Percentiles rank a stretch among this genome's conserved stretches.
Evolutionary conservation across 148 eudicot genomes (phyloP).

Genomic region (Vaccinium vitisidaea): DNA sequence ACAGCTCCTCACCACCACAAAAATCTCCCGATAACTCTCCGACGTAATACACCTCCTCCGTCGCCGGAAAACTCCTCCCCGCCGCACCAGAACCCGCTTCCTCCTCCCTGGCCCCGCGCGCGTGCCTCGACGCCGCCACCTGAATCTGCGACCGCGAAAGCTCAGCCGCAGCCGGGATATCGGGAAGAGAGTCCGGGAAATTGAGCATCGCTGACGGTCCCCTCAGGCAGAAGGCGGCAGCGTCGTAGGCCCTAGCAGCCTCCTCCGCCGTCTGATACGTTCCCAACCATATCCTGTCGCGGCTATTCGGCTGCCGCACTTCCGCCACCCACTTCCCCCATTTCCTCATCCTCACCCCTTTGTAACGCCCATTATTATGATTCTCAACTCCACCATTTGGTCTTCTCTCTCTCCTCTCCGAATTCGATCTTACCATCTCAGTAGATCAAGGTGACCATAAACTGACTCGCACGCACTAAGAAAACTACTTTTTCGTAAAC

Average conservation of each 20-base stretch:
- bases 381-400: neutral
- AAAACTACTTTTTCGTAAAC: too few relatives aligned
- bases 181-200: constrained; percentile 43
- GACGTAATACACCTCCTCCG: neutral
- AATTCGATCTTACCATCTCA: constrained; percentile 23
- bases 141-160: constrained; percentile 39
- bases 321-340: constrained; percentile 67
- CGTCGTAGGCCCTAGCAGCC: constrained; percentile 54
- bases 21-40: neutral
- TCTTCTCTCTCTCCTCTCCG: neutral
- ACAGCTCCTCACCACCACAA: neutral
- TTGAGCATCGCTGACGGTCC: constrained; percentile 34
- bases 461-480: neutral
- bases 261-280: constrained; percentile 43
- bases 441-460: too few relatives aligned
- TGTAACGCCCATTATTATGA: constrained; percentile 20
- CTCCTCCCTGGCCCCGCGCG: constrained; percentile 12
- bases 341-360: constrained; percentile 54
- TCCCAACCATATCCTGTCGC: constrained; percentile 52
- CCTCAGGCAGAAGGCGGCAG: constrained; percentile 45
- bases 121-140: constrained; percentile 42
- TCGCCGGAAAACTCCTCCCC: neutral
- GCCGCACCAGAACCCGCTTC: neutral
- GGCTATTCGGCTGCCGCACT: constrained; percentile 51
- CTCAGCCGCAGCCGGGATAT: constrained; percentile 24